These are phyloP conservation scores for Rhizomucor pusillus DNA, from an alignment of 371 early-diverging fungal species.

Conservation along the genomic window DNA sequence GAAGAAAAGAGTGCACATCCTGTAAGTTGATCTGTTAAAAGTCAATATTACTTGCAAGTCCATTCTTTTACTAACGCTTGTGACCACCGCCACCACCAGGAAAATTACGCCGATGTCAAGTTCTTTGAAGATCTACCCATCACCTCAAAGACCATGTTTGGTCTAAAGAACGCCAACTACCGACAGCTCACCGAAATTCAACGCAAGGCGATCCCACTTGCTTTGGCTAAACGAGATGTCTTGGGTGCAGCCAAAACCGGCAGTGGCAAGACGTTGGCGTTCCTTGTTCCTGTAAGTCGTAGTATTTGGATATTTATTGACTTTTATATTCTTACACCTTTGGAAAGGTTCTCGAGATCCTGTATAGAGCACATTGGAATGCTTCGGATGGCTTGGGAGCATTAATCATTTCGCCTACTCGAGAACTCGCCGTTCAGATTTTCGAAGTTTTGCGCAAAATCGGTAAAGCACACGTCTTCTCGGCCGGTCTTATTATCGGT, in stretches of 20 bases:
- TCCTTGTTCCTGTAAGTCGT: constrained; percentile 87
- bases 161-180: constrained; percentile 75
- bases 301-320: constrained; percentile 3
- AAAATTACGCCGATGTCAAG: constrained; percentile 27
- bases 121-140: constrained; percentile 70
- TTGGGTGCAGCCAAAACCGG: constrained; percentile 99
- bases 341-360: constrained; percentile 71
- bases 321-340: constrained; percentile 1
- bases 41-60: not conserved
- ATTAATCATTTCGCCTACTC: constrained; percentile 96
- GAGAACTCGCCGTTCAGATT: constrained; percentile 98
- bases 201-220: constrained; percentile 85
- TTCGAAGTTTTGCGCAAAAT: constrained; percentile 90
- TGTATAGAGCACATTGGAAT: constrained; percentile 85
- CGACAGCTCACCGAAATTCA: constrained; percentile 98
- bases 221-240: constrained; percentile 86
- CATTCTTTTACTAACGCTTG: not conserved
- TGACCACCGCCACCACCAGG: too few relatives aligned
- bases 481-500: constrained; percentile 97
- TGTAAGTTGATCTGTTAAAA: constrained; percentile 15
- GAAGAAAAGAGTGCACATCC: constrained; percentile 35
- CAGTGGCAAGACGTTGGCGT: constrained; percentile 99
- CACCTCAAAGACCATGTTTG: constrained; percentile 60
- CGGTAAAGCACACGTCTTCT: constrained; percentile 82
- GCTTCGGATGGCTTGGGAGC: constrained; percentile 87